phyloP scores from a whole-genome alignment of 208 protist species.

The Crithidia acanthocephali region DNA sequence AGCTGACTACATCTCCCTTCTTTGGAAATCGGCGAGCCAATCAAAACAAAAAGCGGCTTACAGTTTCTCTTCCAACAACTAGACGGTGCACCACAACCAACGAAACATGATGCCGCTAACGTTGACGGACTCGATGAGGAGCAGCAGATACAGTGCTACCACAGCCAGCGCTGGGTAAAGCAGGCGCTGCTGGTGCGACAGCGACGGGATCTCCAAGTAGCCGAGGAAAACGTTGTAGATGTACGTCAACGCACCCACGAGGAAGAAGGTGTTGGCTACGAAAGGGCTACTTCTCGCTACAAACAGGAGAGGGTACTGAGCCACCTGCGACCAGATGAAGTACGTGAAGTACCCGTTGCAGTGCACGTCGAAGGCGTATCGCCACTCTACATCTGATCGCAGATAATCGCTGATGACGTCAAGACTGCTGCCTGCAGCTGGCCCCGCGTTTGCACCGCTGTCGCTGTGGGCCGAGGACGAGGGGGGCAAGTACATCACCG shows the following conservation, averaged over 20 bases:
- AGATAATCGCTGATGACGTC: conserved; percentile 28
- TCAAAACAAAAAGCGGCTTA: no score
- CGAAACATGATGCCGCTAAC: conserved; percentile 31
- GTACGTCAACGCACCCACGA: conserved; percentile 76
- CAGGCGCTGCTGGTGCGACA: conserved; percentile 85
- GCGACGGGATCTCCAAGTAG: conserved; percentile 92
- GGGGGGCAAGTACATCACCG: conserved; percentile 31
- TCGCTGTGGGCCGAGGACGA: conserved; percentile 3
- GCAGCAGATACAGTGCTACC: conserved; percentile 52
- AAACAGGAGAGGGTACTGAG: conserved; percentile 60
- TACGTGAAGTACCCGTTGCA: conserved; percentile 97
- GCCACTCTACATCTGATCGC: conserved; percentile 89
- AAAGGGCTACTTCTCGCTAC: conserved; percentile 66
- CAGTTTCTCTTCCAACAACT: no score
- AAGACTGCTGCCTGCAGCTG: background rate
- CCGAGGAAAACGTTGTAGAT: conserved; percentile 93
- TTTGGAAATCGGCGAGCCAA: no score
- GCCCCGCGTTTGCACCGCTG: background rate
- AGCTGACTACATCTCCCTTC: no score
- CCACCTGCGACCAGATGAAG: conserved; percentile 92
- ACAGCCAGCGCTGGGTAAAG: conserved; percentile 86
- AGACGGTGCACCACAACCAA: background rate
- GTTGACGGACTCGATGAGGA: conserved; percentile 46
- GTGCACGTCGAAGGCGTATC: conserved; percentile 97
- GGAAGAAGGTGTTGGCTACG: conserved; percentile 68